A percentile compares a stretch with the other conserved stretches of the same genome.
These are phyloP conservation scores for Madurella mycetomatis DNA, from an alignment of 2,329 filamentous ascomycete species.

Conservation along the genomic window DNA sequence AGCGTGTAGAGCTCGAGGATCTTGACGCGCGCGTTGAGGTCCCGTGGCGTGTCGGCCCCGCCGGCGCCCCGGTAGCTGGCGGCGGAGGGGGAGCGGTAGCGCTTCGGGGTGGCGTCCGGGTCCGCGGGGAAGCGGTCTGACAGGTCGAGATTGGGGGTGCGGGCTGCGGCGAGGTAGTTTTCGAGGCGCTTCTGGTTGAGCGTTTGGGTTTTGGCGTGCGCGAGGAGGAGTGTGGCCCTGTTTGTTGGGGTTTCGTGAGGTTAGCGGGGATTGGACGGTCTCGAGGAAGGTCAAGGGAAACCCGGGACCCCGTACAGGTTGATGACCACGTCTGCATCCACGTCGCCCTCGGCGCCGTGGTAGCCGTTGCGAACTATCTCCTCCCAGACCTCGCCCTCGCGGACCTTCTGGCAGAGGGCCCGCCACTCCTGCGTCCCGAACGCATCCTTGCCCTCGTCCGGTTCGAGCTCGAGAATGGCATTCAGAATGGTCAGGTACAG, in stretches of 20 bases:
- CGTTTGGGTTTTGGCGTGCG: conserved; percentile 79
- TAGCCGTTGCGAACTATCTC: conserved; percentile 86
- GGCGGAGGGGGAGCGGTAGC: conserved; percentile 43
- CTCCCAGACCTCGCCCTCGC: conserved; percentile 91
- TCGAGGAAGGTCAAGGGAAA: too few relatives aligned
- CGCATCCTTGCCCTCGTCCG: conserved; percentile 82
- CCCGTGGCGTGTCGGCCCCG: conserved; percentile 76
- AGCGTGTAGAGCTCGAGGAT: conserved; percentile 93
- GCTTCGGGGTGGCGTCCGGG: conserved; percentile 35
- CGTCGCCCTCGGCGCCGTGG: conserved; percentile 79
- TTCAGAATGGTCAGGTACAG: conserved; percentile 92
- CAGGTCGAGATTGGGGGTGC: conserved; percentile 66
- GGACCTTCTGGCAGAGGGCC: conserved; percentile 72
- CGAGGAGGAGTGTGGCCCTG: conserved; percentile 83
- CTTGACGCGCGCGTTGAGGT: conserved; percentile 80
- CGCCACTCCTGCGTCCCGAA: conserved; percentile 88
- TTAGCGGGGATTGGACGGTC: not conserved
- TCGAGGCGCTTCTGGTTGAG: conserved; percentile 86
- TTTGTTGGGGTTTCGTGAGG: conserved; percentile 20
- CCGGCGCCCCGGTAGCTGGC: conserved; percentile 37
- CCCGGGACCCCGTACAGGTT: conserved; percentile 55
- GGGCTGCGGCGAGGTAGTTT: conserved; percentile 76
- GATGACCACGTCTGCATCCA: conserved; percentile 91
- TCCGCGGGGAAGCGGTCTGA: conserved; percentile 52
- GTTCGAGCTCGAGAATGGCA: conserved; percentile 80